A percentile compares a stretch with the other conserved stretches of the same genome.
Evolutionary conservation across 441 rosid genomes (phyloP).

Genomic region (Gossypium gossypioides): DNA sequence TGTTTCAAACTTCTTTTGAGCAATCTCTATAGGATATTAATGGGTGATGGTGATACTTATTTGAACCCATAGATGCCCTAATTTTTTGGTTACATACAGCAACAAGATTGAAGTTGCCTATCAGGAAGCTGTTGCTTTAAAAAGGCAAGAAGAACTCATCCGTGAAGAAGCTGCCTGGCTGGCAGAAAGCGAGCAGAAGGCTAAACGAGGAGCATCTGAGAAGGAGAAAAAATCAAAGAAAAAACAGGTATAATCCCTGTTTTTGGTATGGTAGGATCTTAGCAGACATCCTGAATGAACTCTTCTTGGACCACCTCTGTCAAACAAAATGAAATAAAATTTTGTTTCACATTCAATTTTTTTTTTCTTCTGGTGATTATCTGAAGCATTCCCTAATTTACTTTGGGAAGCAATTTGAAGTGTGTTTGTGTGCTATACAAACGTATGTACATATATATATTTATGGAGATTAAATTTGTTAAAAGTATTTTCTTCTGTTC

Average conservation of each 20-base stretch:
- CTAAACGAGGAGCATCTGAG: slow-evolving; percentile 56
- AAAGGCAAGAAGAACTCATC: slow-evolving; percentile 89
- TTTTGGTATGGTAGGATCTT: background rate
- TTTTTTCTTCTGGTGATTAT: background rate
- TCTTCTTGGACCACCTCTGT: background rate
- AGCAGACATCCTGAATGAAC: background rate
- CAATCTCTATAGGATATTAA: background rate
- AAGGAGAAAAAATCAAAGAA: slow-evolving; percentile 88
- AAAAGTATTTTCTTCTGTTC: background rate
- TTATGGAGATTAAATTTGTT: background rate
- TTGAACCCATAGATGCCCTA: background rate
- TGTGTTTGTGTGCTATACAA: background rate
- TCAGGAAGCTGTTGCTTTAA: slow-evolving; percentile 87
- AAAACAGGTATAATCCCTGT: slow-evolving; percentile 46
- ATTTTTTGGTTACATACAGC: slow-evolving; percentile 30
- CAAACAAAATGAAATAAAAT: background rate
- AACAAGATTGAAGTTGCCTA: slow-evolving; percentile 78
- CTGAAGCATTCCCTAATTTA: background rate
- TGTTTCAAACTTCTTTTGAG: slow-evolving; percentile 1
- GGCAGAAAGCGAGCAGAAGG: slow-evolving; percentile 77
- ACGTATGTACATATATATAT: background rate
- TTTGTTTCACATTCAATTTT: background rate
- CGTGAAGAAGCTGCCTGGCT: slow-evolving; percentile 85
- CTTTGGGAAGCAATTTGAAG: background rate
- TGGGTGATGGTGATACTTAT: background rate